These are phyloP conservation scores for Pleurotus tuoliensis DNA, from an alignment of 768 basidiomycete species.

Conservation along the genomic window DNA sequence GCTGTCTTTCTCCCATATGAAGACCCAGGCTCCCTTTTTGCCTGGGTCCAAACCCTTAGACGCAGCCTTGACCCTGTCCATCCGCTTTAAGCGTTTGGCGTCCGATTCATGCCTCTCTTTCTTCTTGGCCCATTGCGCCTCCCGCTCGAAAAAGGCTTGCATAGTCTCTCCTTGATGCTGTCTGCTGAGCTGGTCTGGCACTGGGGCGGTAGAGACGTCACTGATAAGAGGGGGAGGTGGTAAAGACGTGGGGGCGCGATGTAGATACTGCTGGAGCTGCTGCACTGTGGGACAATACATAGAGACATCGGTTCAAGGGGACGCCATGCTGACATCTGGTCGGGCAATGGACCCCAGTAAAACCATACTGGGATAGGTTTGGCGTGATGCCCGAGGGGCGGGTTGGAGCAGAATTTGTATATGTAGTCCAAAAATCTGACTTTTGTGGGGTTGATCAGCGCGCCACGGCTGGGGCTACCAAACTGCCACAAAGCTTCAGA, in stretches of 20 bases:
- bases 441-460: not conserved
- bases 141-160: constrained; percentile 4
- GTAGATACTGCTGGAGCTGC: not conserved
- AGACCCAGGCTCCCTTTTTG: constrained; percentile 17
- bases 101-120: not conserved
- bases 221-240: not conserved
- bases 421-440: not conserved
- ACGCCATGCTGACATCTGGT: not conserved
- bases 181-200: not conserved
- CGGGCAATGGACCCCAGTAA: not conserved
- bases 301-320: not conserved
- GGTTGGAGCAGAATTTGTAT: not conserved
- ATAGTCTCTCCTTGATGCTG: constrained; percentile 3
- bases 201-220: not conserved
- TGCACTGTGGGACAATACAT: not conserved
- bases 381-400: not conserved
- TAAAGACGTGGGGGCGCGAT: not conserved
- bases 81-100: not conserved
- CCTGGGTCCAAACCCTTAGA: constrained; percentile 16
- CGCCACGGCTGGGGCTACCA: not conserved
- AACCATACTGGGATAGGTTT: not conserved
- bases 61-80: constrained; percentile 9
- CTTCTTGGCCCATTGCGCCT: not conserved
- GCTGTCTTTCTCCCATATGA: constrained; percentile 16
- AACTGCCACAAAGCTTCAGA: not conserved